A percentile compares a stretch with the other conserved stretches of the same genome.
Conservation (phyloP, 192 early-diverging fungal genomes). For the Coemansia sp. region DNA sequence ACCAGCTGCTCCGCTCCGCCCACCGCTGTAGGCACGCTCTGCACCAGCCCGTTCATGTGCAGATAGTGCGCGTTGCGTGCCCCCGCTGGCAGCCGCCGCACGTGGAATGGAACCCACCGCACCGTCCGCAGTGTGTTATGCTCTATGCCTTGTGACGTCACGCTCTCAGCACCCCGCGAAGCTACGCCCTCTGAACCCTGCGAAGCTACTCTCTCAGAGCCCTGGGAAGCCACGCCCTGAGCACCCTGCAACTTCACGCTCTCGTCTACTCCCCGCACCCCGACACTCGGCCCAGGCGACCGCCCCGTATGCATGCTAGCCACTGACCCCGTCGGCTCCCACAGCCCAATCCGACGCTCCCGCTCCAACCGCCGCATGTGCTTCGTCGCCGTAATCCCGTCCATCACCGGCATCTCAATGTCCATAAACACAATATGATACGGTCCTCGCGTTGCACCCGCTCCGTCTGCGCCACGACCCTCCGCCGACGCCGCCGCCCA, state of each 20-base stretch:
- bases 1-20: background rate
- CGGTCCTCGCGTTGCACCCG: conserved; percentile 35
- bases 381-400: conserved; percentile 81
- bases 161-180: background rate
- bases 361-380: conserved; percentile 71
- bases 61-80: conserved; percentile 15
- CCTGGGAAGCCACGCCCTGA: background rate
- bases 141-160: background rate
- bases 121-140: conserved; percentile 4
- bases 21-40: conserved; percentile 6
- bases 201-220: background rate
- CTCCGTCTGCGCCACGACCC: conserved; percentile 1
- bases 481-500: conserved; percentile 60
- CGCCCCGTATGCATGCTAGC: conserved; percentile 82
- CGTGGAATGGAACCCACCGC: conserved; percentile 19
- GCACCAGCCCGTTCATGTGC: conserved; percentile 13
- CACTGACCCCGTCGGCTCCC: conserved; percentile 54
- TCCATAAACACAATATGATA: conserved; percentile 81
- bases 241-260: background rate
- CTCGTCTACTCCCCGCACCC: background rate
- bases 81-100: conserved; percentile 3
- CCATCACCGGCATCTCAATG: conserved; percentile 88
- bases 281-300: conserved; percentile 36
- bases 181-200: background rate
- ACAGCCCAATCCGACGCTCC: conserved; percentile 48